phyloP scores from a whole-genome alignment of 1,139 yeast genomes.

The Chernovozyma aurita region DNA sequence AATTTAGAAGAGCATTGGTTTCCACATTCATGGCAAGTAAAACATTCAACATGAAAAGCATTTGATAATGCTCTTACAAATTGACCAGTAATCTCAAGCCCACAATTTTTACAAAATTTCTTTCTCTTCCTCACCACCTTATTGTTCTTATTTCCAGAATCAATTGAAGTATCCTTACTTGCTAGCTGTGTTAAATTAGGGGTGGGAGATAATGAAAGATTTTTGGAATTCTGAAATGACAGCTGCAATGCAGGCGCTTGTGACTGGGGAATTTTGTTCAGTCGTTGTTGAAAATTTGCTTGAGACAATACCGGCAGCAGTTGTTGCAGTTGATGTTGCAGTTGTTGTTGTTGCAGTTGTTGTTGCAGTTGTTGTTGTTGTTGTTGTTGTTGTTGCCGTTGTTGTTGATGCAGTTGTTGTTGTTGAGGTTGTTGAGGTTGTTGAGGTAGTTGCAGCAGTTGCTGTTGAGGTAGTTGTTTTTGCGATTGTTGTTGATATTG shows the following conservation, averaged over 20 bases:
- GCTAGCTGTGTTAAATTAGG: no score
- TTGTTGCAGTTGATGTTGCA: no score
- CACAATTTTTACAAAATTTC: slow-evolving; percentile 60
- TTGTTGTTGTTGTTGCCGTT: background rate
- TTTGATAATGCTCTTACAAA: slow-evolving; percentile 79
- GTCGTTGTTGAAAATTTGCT: slow-evolving; percentile 2
- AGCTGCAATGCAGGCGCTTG: no score
- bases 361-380: no score
- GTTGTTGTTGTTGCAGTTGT: no score
- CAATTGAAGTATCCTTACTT: background rate
- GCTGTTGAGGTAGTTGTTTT: slow-evolving; percentile 5
- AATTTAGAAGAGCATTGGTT: slow-evolving; percentile 69
- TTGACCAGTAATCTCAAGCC: slow-evolving; percentile 67
- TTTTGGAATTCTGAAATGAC: no score
- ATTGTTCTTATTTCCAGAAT: slow-evolving; percentile 3
- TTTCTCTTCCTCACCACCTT: slow-evolving; percentile 20
- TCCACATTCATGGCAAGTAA: slow-evolving; percentile 79
- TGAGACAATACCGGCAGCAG: no score
- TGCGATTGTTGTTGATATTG: slow-evolving; percentile 3
- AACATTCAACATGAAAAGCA: slow-evolving; percentile 84
- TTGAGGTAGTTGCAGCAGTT: slow-evolving; percentile 3
- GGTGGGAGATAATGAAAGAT: no score
- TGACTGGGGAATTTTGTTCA: slow-evolving; percentile 12
- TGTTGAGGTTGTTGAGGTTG: slow-evolving; percentile 9
- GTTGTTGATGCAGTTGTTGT: slow-evolving; percentile 2